phyloP scores from a whole-genome alignment of 148 eudicot species.

The Heliamphora exappendiculata region DNA sequence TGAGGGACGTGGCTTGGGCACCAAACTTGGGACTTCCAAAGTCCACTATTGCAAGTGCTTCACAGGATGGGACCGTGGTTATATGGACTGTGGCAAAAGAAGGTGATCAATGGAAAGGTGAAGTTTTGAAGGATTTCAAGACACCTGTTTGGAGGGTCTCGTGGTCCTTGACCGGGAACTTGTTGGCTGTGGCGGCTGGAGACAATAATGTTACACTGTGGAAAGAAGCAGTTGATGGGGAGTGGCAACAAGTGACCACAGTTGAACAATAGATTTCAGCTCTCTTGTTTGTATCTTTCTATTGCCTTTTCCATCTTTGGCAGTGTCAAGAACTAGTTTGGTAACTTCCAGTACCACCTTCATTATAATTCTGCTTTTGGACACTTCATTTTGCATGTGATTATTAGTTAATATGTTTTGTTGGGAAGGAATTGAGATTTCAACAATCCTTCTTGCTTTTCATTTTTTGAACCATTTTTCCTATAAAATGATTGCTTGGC shows the following conservation, averaged over 20 bases:
- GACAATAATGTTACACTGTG: slow-evolving; percentile 72
- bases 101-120: slow-evolving; percentile 90
- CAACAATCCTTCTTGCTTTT: too few species aligned
- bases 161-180: slow-evolving; percentile 86
- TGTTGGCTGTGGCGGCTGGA: slow-evolving; percentile 87
- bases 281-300: slow-evolving; percentile 14
- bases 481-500: not conserved
- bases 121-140: slow-evolving; percentile 72
- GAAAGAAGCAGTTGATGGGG: slow-evolving; percentile 95
- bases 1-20: slow-evolving; percentile 94
- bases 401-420: not conserved
- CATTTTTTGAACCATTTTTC: not conserved
- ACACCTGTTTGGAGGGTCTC: slow-evolving; percentile 92
- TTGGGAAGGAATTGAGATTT: not conserved
- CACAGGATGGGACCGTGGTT: slow-evolving; percentile 86
- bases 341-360: not conserved
- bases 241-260: slow-evolving; percentile 75
- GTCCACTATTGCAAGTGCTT: slow-evolving; percentile 86
- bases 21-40: slow-evolving; percentile 90
- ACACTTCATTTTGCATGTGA: not conserved
- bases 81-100: slow-evolving; percentile 85
- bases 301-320: not conserved
- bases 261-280: slow-evolving; percentile 46
- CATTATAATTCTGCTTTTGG: not conserved
- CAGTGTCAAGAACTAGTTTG: not conserved